Evolutionary conservation across 768 basidiomycete species (phyloP).

Genomic region (Trametes maxima): DNA sequence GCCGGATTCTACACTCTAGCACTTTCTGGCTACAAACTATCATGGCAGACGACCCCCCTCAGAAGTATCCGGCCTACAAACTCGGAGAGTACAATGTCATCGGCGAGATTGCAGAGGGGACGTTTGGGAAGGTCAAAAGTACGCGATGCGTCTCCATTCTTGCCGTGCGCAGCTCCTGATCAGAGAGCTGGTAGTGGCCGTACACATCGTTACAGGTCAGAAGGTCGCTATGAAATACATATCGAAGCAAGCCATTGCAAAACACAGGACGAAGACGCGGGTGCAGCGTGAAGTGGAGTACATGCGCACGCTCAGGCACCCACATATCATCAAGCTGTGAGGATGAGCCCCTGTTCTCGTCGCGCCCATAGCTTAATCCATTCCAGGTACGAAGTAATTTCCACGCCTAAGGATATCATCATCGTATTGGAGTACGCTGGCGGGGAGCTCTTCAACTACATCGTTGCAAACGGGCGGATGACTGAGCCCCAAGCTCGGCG

Average conservation of each 20-base stretch:
- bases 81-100: constrained; percentile 91
- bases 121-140: constrained; percentile 99
- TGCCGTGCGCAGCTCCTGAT: constrained; percentile 9
- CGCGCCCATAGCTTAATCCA: constrained; percentile 1
- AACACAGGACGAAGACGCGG: constrained; percentile 87
- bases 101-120: constrained; percentile 91
- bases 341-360: constrained; percentile 32
- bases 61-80: constrained; percentile 60
- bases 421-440: constrained; percentile 98
- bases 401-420: constrained; percentile 93
- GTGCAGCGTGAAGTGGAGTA: constrained; percentile 97
- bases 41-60: constrained; percentile 32
- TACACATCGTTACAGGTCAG: constrained; percentile 92
- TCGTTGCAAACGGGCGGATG: constrained; percentile 93
- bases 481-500: constrained; percentile 81
- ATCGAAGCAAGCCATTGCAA: constrained; percentile 89
- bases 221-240: constrained; percentile 98
- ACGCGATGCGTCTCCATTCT: constrained; percentile 39
- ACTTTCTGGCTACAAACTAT: constrained; percentile 10
- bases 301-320: constrained; percentile 90
- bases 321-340: constrained; percentile 98
- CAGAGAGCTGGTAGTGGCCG: constrained; percentile 65
- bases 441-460: constrained; percentile 98
- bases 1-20: background rate
- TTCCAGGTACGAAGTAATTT: constrained; percentile 81